A percentile compares a stretch with the other conserved stretches of the same genome.
Evolutionary conservation across 1,284 basidiomycete genomes (phyloP).

Genomic region (Stereum hirsutum): DNA sequence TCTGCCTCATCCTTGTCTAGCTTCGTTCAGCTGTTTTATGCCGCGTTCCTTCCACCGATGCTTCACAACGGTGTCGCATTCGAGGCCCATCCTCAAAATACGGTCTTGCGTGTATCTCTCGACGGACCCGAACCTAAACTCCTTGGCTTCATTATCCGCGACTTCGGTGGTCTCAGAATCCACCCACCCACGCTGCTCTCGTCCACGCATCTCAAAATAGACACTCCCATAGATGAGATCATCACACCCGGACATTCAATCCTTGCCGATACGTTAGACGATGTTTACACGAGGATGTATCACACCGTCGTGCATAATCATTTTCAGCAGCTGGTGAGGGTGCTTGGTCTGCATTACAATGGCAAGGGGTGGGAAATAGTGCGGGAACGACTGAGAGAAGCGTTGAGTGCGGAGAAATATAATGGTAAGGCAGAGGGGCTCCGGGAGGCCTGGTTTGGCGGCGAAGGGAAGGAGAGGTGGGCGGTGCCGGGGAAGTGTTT

Average conservation of each 20-base stretch:
- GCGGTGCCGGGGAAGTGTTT: slow-evolving; percentile 43
- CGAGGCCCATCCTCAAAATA: slow-evolving; percentile 48
- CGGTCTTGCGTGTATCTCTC: slow-evolving; percentile 33
- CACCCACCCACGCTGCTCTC: slow-evolving; percentile 34
- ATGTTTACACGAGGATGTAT: slow-evolving; percentile 44
- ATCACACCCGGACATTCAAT: slow-evolving; percentile 38
- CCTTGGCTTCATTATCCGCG: slow-evolving; percentile 41
- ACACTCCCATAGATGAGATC: too few species aligned
- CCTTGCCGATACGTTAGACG: slow-evolving; percentile 35
- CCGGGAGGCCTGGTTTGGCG: slow-evolving; percentile 32
- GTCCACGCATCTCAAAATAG: slow-evolving; percentile 36
- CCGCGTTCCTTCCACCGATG: slow-evolving; percentile 41
- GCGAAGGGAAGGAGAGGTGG: slow-evolving; percentile 32
- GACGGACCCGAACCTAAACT: slow-evolving; percentile 24
- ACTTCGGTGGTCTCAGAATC: slow-evolving; percentile 44
- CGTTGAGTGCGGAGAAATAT: too few species aligned
- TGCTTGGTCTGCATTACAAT: slow-evolving; percentile 40
- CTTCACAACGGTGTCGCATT: slow-evolving; percentile 43
- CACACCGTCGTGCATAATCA: slow-evolving; percentile 47
- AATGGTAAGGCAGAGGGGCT: slow-evolving; percentile 27
- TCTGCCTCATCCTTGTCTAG: slow-evolving; percentile 5
- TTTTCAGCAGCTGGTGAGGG: slow-evolving; percentile 40
- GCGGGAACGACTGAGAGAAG: slow-evolving; percentile 27
- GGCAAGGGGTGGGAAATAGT: slow-evolving; percentile 39
- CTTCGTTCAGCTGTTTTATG: slow-evolving; percentile 36